Conservation (phyloP, 1,284 basidiomycete species). For the Ceratobasidium sp. region DNA sequence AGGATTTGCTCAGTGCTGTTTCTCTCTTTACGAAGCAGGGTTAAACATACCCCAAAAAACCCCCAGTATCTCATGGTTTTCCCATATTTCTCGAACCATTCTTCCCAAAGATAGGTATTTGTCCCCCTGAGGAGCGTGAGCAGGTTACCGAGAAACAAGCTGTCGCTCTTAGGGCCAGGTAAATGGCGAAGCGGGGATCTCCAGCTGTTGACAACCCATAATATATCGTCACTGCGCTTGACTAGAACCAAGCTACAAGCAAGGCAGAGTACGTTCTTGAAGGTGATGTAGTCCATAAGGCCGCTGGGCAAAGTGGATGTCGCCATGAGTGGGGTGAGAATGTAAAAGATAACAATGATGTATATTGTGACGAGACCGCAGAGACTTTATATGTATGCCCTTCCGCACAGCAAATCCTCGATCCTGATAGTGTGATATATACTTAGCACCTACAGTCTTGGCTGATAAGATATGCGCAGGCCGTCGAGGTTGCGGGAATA, state of each 20-base stretch:
- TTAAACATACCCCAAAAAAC: constrained; percentile 36
- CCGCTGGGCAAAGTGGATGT: not conserved
- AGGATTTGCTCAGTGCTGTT: not conserved
- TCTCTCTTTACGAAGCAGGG: not conserved
- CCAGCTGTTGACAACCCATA: constrained; percentile 11
- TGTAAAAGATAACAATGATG: not conserved
- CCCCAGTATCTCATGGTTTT: constrained; percentile 36
- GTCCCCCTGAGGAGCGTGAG: constrained; percentile 20
- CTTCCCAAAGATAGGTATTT: constrained; percentile 20
- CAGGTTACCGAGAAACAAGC: constrained; percentile 39
- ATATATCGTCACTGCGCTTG: not conserved
- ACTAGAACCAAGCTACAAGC: not conserved
- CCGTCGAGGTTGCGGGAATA: not conserved
- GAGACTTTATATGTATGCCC: not conserved
- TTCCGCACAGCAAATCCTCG: not conserved
- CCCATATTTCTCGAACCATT: constrained; percentile 44
- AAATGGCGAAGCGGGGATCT: constrained; percentile 38
- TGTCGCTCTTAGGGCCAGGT: constrained; percentile 29
- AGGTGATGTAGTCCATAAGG: not conserved
- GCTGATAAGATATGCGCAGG: not conserved
- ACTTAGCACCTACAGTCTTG: not conserved
- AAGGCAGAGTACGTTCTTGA: constrained; percentile 4
- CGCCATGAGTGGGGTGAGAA: not conserved
- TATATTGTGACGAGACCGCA: not conserved
- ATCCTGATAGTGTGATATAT: not conserved